Evolutionary conservation across 1,139 yeast species (phyloP), one percentile per base, ranked within the genome.

Genomic region (Saccharomyces hybrid): DNA sequence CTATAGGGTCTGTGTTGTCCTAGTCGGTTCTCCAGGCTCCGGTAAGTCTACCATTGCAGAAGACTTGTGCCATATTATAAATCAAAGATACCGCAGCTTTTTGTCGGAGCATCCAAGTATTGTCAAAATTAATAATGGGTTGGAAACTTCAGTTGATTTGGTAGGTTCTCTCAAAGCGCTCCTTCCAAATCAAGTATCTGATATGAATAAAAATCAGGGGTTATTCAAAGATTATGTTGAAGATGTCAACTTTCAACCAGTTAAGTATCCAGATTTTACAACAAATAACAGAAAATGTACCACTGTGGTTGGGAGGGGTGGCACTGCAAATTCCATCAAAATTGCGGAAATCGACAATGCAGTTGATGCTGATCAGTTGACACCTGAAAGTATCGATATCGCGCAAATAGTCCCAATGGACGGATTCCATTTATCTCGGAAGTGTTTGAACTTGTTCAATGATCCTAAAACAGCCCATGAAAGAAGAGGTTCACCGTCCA

Each of bases 401-500:
- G 75, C 76, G 3, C 73, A 73, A 57, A 72, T 74, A 27, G 72
- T 83, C 1, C 82, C 85, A 9, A 82, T 81, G 84, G 97, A 91
- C 71, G 98, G 98, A 9, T 91, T 79, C 66, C 98, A 91, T 68
- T 74, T 82, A 32, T 82, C 89, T 9, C 72, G 93, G 47, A 59
- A 69, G 0, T 78, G 80, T 52, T 72, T 91, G 31, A 75, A 72
- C 27, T 59, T 70, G 49, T 77, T 86, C 67, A 70, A 73, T 3
- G 78, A 88, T 61, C 76, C 88, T 0, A 74, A 66, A 5, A 75
- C 72, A 44, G 93, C 96, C 0, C 72, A 82, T 42, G 69, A 73
- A 44, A 74, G 89, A 59, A 77, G 97, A 52, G 97, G 97, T 0
- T 86, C 96, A 0, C 95, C 96, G 0, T 81, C 78, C 63, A 89